Evolutionary conservation across 257 asterid genomes (phyloP).

Genomic region (Solanum peruvianum): DNA sequence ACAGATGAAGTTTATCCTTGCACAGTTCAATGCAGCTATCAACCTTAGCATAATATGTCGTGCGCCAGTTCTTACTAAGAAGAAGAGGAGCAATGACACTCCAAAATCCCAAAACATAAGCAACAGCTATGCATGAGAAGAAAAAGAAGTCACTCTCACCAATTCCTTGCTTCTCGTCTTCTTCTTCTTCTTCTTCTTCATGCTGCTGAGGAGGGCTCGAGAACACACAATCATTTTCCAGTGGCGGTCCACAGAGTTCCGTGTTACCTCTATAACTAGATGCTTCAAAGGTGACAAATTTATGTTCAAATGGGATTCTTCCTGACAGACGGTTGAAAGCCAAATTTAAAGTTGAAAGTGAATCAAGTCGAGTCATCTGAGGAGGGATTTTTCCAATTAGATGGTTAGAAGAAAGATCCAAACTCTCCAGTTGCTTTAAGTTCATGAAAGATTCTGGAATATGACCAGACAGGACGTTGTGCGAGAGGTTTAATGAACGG

Average conservation of each 20-base stretch:
- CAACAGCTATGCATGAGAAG: conserved; percentile 7
- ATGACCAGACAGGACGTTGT: not conserved
- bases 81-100: conserved; percentile 1
- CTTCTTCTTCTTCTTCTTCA: conserved; percentile 3
- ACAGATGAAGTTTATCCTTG: not conserved
- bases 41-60: conserved; percentile 2
- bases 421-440: not conserved
- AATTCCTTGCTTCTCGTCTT: not conserved
- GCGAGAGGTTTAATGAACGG: conserved; percentile 3
- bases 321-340: conserved; percentile 1
- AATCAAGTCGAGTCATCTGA: not conserved
- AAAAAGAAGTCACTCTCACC: conserved; percentile 8
- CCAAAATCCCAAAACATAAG: conserved; percentile 13
- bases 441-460: not conserved
- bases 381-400: conserved; percentile 6
- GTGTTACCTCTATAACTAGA: conserved; percentile 2
- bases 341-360: not conserved
- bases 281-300: conserved; percentile 1
- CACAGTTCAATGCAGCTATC: not conserved
- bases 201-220: not conserved
- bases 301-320: not conserved
- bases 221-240: not conserved
- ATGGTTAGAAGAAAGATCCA: conserved; percentile 4
- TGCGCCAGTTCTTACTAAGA: conserved; percentile 1
- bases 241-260: conserved; percentile 8